phyloP scores from a whole-genome alignment of 495 filamentous ascomycete species.

The Hyaloscypha finlandica region DNA sequence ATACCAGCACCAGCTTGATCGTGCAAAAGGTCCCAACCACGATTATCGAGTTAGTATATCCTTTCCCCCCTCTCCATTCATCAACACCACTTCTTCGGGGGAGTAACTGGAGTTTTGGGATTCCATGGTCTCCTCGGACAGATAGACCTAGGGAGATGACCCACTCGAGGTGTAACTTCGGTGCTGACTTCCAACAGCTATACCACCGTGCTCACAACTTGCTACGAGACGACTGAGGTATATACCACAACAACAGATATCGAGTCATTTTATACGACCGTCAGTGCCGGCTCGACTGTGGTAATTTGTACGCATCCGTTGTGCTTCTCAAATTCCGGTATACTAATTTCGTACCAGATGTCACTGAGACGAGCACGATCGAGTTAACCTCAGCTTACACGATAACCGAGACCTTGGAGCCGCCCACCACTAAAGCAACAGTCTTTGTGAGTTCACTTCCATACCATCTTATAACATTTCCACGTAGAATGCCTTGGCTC shows the following conservation, averaged over 20 bases:
- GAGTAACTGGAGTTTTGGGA: too few species aligned
- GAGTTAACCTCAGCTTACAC: conserved; percentile 21
- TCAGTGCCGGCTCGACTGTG: conserved; percentile 24
- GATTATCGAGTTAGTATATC: background rate
- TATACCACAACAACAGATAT: conserved; percentile 20
- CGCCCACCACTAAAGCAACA: conserved; percentile 27
- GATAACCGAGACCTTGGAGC: conserved; percentile 23
- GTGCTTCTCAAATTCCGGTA: background rate
- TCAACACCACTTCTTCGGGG: background rate
- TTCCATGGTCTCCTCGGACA: too few species aligned
- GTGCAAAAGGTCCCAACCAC: conserved; percentile 20
- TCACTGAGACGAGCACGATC: conserved; percentile 23
- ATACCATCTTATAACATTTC: too few species aligned
- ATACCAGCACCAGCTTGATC: conserved; percentile 20
- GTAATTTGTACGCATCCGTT: conserved; percentile 17
- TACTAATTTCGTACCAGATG: background rate
- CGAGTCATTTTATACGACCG: conserved; percentile 25
- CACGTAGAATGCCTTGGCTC: too few species aligned
- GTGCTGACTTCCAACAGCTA: background rate
- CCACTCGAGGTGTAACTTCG: too few species aligned
- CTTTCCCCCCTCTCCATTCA: background rate
- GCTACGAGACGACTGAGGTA: conserved; percentile 24
- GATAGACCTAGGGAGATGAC: too few species aligned
- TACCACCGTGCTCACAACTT: conserved; percentile 18
- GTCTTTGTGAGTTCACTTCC: conserved; percentile 2